Evolutionary conservation across 192 early-diverging fungal species (phyloP).

Genomic region (Radiomyces spectabilis): DNA sequence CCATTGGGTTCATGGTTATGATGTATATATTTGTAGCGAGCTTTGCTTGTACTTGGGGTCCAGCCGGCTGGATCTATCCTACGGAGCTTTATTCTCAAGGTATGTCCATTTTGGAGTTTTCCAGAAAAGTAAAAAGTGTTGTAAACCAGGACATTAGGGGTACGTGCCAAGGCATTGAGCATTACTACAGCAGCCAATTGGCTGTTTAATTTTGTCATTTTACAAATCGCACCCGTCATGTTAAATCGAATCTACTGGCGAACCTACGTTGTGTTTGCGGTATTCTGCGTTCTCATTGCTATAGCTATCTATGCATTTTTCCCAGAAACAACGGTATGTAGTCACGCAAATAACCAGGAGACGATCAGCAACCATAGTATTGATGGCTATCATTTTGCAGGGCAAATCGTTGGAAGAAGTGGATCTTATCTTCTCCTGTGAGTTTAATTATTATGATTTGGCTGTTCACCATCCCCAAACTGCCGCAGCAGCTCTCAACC

Average conservation of each 20-base stretch:
- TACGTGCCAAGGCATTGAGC: slow-evolving; percentile 78
- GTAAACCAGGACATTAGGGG: slow-evolving; percentile 13
- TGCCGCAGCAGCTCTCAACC: slow-evolving; percentile 16
- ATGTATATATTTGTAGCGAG: slow-evolving; percentile 62
- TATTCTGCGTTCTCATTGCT: slow-evolving; percentile 50
- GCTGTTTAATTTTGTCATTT: slow-evolving; percentile 74
- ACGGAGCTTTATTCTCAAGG: slow-evolving; percentile 76
- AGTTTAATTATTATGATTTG: slow-evolving; percentile 20
- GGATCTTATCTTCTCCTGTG: slow-evolving; percentile 25
- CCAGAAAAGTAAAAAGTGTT: background rate
- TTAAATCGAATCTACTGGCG: slow-evolving; percentile 54
- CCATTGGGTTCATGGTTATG: slow-evolving; percentile 44
- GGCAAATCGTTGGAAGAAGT: slow-evolving; percentile 30
- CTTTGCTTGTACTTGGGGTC: slow-evolving; percentile 81
- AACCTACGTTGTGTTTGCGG: slow-evolving; percentile 61
- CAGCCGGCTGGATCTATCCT: slow-evolving; percentile 71
- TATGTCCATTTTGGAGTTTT: background rate
- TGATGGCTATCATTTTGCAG: slow-evolving; percentile 1
- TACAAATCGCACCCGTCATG: slow-evolving; percentile 62
- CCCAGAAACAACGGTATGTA: slow-evolving; percentile 69
- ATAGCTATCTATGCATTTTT: slow-evolving; percentile 56
- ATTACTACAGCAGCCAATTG: slow-evolving; percentile 82
- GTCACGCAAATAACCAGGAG: background rate
- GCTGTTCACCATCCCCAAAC: slow-evolving; percentile 22
- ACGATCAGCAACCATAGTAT: background rate